Evolutionary conservation across 345 rosid genomes (phyloP).

Genomic region (Capsella bursapastoris): DNA sequence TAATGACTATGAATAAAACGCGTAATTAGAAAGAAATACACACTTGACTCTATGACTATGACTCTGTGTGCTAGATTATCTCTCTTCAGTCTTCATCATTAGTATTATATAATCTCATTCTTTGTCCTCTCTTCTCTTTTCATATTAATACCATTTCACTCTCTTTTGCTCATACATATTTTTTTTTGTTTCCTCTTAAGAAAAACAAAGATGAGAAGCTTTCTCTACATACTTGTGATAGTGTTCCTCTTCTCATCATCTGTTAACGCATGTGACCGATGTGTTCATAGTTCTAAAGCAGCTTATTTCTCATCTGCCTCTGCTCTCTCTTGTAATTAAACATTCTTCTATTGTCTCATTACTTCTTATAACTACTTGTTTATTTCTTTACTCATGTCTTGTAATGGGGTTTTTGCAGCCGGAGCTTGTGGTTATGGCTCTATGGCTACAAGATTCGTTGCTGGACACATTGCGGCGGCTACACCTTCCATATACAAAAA

Average conservation of each 20-base stretch:
- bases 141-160: not conserved
- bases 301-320: conserved; percentile 70
- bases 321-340: conserved; percentile 62
- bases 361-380: not conserved
- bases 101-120: conserved; percentile 5
- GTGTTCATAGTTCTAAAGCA: conserved; percentile 71
- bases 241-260: conserved; percentile 43
- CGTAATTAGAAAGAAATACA: not conserved
- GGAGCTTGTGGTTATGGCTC: conserved; percentile 91
- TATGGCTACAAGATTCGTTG: conserved; percentile 59
- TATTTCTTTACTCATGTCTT: conserved; percentile 34
- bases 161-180: not conserved
- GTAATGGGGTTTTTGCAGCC: conserved; percentile 48
- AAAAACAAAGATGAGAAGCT: conserved; percentile 40
- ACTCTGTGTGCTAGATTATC: not conserved
- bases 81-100: conserved; percentile 2
- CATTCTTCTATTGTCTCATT: not conserved
- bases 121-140: not conserved
- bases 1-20: not conserved
- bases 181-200: not conserved
- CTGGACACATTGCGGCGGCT: conserved; percentile 74
- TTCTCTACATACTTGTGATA: conserved; percentile 30
- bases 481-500: conserved; percentile 71
- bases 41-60: too few species aligned
- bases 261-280: conserved; percentile 77